Evolutionary conservation across 805 yeast species (phyloP).

Genomic region (Saccharomycopsis selenospora): DNA sequence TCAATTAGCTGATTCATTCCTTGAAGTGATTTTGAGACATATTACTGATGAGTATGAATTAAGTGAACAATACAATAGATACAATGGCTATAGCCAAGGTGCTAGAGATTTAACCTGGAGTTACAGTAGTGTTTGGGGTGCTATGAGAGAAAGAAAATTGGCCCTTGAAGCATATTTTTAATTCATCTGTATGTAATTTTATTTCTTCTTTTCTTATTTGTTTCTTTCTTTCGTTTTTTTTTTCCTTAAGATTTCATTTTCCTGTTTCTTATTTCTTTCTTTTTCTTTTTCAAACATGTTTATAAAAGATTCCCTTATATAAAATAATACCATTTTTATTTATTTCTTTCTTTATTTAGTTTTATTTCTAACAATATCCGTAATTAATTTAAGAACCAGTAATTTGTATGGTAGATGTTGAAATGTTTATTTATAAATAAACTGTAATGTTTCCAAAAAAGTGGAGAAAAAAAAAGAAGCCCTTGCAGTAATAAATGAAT

Average conservation of each 20-base stretch:
- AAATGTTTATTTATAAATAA: background rate
- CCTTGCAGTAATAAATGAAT: too few relatives aligned
- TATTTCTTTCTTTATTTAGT: too few relatives aligned
- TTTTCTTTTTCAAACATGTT: too few relatives aligned
- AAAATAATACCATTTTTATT: too few relatives aligned
- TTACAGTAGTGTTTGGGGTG: constrained; percentile 67
- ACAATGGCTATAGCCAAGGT: constrained; percentile 81
- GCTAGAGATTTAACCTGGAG: constrained; percentile 90
- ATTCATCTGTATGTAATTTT: too few relatives aligned
- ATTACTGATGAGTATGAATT: constrained; percentile 61
- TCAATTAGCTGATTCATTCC: constrained; percentile 59
- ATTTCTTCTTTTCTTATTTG: too few relatives aligned
- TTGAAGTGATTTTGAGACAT: constrained; percentile 51
- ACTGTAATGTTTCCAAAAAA: background rate
- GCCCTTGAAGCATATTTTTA: constrained; percentile 23
- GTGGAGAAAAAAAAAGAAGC: background rate
- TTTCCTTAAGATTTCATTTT: too few relatives aligned
- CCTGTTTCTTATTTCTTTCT: too few relatives aligned
- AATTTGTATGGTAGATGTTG: background rate
- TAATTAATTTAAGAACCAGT: background rate
- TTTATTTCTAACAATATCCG: background rate
- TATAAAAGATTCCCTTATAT: too few relatives aligned
- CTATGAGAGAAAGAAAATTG: constrained; percentile 55
- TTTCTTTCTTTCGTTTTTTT: too few relatives aligned
- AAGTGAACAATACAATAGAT: constrained; percentile 83